phyloP scores from a whole-genome alignment of 352 stramenopile genomes.

The Phytophthora cactorum region DNA sequence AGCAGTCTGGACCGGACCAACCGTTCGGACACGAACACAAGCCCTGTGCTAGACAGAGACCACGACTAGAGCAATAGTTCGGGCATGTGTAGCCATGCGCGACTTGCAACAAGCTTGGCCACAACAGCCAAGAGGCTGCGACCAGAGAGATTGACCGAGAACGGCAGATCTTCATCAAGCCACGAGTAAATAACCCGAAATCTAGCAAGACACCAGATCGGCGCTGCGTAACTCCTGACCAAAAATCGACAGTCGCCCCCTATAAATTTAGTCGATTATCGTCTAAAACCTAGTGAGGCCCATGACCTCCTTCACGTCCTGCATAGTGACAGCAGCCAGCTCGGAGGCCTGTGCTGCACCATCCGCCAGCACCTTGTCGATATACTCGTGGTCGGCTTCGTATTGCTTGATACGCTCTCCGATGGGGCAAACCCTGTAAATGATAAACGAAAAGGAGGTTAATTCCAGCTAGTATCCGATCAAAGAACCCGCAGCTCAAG shows the following conservation, averaged over 20 bases:
- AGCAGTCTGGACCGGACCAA: conserved; percentile 68
- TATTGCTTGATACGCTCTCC: conserved; percentile 94
- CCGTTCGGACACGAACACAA: conserved; percentile 56
- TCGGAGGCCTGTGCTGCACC: conserved; percentile 76
- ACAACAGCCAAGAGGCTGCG: conserved; percentile 14
- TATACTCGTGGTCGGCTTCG: conserved; percentile 90
- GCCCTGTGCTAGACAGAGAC: conserved; percentile 62
- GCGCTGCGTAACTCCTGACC: conserved; percentile 19
- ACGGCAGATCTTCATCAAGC: conserved; percentile 15
- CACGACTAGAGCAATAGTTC: conserved; percentile 76
- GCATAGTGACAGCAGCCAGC: conserved; percentile 73
- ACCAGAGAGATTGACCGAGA: not conserved
- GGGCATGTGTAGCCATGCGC: conserved; percentile 57
- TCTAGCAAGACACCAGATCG: conserved; percentile 9
- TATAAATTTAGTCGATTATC: conserved; percentile 33
- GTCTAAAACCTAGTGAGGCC: conserved; percentile 44
- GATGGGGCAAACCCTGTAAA: conserved; percentile 91
- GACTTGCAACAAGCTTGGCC: conserved; percentile 12
- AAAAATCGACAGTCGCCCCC: conserved; percentile 3
- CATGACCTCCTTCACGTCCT: conserved; percentile 79
- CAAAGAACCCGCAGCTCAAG: not conserved
- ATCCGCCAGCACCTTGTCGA: conserved; percentile 90
- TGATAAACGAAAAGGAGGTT: not conserved
- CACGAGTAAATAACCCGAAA: conserved; percentile 18
- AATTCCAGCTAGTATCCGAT: too few species aligned